phyloP scores from a whole-genome alignment of 2,329 filamentous ascomycete genomes.

The Aspergillus sp. region DNA sequence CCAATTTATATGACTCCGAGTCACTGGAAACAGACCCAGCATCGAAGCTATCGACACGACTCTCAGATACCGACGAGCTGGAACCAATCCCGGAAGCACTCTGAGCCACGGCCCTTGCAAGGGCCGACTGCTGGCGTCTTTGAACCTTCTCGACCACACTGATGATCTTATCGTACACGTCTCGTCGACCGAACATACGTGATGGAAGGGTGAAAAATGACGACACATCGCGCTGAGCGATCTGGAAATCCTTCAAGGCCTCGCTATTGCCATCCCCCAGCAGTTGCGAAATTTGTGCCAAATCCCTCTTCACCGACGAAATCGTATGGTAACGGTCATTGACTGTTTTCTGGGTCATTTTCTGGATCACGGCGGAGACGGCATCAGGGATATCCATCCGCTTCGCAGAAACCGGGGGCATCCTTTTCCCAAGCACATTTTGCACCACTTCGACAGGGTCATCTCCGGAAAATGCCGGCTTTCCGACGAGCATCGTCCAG shows the following conservation, averaged over 20 bases:
- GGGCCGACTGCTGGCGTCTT: constrained; percentile 48
- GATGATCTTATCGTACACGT: constrained; percentile 62
- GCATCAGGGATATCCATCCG: constrained; percentile 78
- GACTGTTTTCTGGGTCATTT: constrained; percentile 84
- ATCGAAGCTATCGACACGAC: constrained; percentile 41
- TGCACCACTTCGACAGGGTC: constrained; percentile 86
- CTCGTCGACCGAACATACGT: constrained; percentile 68
- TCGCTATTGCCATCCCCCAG: constrained; percentile 65
- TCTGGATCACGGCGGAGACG: constrained; percentile 74
- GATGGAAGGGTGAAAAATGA: constrained; percentile 84
- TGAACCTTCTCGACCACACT: constrained; percentile 69
- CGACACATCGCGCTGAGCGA: constrained; percentile 78
- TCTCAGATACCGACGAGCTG: constrained; percentile 45
- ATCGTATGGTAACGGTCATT: constrained; percentile 83
- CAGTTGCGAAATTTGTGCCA: constrained; percentile 64
- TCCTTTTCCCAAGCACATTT: constrained; percentile 69
- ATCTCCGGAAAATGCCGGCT: constrained; percentile 69
- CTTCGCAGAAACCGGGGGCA: constrained; percentile 67
- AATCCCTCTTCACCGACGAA: constrained; percentile 74
- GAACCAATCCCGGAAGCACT: constrained; percentile 43
- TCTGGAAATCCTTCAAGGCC: constrained; percentile 63
- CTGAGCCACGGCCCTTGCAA: constrained; percentile 24
- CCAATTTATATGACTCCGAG: constrained; percentile 36
- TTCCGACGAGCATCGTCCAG: constrained; percentile 74
- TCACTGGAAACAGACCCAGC: constrained; percentile 49